Evolutionary conservation across 2,329 filamentous ascomycete genomes (phyloP), one percentile per base, ranked within the genome.

Genomic region (Scedosporium minutisporum): DNA sequence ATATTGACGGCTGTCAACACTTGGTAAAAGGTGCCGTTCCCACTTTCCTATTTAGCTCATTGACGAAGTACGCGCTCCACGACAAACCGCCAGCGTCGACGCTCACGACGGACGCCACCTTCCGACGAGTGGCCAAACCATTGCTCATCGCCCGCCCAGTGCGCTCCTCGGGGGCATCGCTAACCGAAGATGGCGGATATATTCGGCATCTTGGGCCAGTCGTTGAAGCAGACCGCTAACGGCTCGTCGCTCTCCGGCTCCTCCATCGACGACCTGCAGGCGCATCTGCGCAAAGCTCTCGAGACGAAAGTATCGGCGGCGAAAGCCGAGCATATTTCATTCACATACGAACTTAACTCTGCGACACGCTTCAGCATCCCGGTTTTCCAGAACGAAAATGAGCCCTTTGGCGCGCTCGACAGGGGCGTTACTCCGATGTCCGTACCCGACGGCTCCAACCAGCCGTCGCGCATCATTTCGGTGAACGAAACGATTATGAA

Each of bases 251-350:
- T 58, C 16, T 27, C 60, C 21, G 25, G 73, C 67, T 65, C 66
- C 42, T 74, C 74, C 16, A 63, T 73, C 55, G 76, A 79, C 18
- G 80, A 85, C 29, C 71, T 86, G 6, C 75, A 79, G 65, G 66
- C 67, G 23, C 76, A 76, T n/a, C 70, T 86, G 25, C 74, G 73
- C 44, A 67, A 69, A 6, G 64, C 76, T 0, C 69, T 84, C 57
- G 68, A 72, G 5, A 69, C 71, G 18, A 82, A 79, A 64, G 74
- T 75, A 18, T 77, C 78, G 4, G 73, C 76, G 10, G 80, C 74
- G 21, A 79, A 78, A 58, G 82, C 80, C 48, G 76, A 83, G 61
- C 80, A 82, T 65, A 70, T 82, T 10, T 74, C 77, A 6, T 69
- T 74, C 18, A 78, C 73, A 1, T 74, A 83, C 60, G 78, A 82